Conservation (phyloP, 2,329 filamentous ascomycete species). For the Tolypocladium inflatum region DNA sequence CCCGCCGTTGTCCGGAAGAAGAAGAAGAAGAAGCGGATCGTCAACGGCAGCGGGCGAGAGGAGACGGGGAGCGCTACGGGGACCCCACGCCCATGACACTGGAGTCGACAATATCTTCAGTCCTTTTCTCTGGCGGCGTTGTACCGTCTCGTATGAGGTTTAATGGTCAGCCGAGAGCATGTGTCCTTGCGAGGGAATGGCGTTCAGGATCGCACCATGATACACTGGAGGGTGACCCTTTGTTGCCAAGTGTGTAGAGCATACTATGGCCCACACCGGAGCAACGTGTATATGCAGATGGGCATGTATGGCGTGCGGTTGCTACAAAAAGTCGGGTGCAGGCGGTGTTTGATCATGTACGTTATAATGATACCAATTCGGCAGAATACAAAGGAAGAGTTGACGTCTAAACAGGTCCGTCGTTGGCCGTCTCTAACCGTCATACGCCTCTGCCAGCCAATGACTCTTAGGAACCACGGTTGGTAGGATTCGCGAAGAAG, state of each 20-base stretch:
- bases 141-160: neutral
- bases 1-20: conserved; percentile 67
- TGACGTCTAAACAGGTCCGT: neutral
- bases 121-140: neutral
- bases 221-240: neutral
- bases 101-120: neutral
- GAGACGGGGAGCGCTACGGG: conserved; percentile 51
- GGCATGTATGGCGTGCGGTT: neutral
- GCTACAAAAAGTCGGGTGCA: neutral
- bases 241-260: neutral
- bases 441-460: neutral
- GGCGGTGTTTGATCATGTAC: neutral
- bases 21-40: conserved; percentile 64
- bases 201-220: conserved; percentile 4
- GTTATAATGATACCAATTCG: conserved; percentile 4
- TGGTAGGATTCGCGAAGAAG: neutral
- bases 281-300: neutral
- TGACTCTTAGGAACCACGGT: neutral
- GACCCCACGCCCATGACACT: conserved; percentile 39
- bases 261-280: neutral
- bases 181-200: conserved; percentile 8
- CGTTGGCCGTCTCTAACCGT: neutral
- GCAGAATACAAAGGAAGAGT: neutral
- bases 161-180: neutral
- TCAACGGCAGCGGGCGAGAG: conserved; percentile 42